Conservation (phyloP, 352 stramenopile genomes). For the Phytophthora multivora region DNA sequence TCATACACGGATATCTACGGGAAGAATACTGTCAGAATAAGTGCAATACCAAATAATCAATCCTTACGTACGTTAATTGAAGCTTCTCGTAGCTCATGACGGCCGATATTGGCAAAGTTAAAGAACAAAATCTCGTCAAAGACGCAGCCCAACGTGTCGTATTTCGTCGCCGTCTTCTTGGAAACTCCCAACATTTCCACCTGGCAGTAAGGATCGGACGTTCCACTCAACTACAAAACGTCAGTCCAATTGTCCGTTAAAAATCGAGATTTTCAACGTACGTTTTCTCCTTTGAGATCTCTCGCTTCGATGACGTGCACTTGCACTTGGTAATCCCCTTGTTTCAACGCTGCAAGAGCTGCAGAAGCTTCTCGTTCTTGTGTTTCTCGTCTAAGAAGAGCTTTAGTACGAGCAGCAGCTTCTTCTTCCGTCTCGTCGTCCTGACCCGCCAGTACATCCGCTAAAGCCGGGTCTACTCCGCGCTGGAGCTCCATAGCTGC, state of each 20-base stretch:
- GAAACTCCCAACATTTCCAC: constrained; percentile 70
- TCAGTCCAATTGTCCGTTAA: not conserved
- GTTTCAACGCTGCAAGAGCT: constrained; percentile 52
- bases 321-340: constrained; percentile 85
- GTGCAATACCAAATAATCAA: too few species aligned
- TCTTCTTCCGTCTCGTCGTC: constrained; percentile 84
- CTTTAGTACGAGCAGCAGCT: constrained; percentile 30
- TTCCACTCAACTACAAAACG: constrained; percentile 68
- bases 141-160: constrained; percentile 81
- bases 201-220: constrained; percentile 89
- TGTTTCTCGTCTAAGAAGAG: constrained; percentile 44
- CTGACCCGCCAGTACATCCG: constrained; percentile 56
- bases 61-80: constrained; percentile 59
- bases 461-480: constrained; percentile 9
- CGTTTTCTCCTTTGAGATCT: constrained; percentile 90
- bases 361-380: constrained; percentile 58
- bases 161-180: constrained; percentile 85
- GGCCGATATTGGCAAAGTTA: constrained; percentile 84
- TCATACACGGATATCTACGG: constrained; percentile 73
- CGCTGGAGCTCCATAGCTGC: constrained; percentile 21
- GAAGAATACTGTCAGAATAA: not conserved
- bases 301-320: constrained; percentile 88
- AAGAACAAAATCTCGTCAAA: constrained; percentile 94
- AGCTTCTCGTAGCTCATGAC: constrained; percentile 65
- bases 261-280: constrained; percentile 19